A percentile compares a stretch with the other conserved stretches of the same genome.
Conservation (phyloP, 192 early-diverging fungal species). For the Rhizoclosmatium sp. region DNA sequence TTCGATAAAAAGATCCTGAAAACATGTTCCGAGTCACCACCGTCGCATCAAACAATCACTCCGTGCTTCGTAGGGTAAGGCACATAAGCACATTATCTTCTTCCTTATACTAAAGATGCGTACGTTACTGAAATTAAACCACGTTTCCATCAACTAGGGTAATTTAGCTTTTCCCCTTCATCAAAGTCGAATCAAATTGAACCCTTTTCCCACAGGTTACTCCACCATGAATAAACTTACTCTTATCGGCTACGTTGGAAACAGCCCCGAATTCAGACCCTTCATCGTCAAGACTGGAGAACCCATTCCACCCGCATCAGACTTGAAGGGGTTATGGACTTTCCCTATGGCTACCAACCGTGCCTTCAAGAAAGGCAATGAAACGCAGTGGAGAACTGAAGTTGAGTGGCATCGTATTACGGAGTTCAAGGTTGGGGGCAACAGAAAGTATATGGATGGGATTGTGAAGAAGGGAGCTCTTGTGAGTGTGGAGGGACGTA, state of each 20-base stretch:
- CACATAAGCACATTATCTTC: too few relatives aligned
- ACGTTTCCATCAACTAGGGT: too few relatives aligned
- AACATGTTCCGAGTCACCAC: too few relatives aligned
- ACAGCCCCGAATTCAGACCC: conserved; percentile 20
- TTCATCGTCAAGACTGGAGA: neutral
- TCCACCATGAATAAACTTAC: conserved; percentile 29
- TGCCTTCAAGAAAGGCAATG: conserved; percentile 2
- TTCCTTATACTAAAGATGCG: too few relatives aligned
- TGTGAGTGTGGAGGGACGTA: conserved; percentile 2
- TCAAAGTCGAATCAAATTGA: too few relatives aligned
- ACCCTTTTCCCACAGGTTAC: too few relatives aligned
- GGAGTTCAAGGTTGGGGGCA: neutral
- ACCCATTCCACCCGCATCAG: neutral
- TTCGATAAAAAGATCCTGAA: too few relatives aligned
- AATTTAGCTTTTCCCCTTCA: too few relatives aligned
- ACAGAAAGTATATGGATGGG: neutral
- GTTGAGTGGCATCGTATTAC: conserved; percentile 20
- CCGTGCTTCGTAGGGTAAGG: too few relatives aligned
- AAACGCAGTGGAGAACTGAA: conserved; percentile 20
- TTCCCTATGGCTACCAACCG: conserved; percentile 22
- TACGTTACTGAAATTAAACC: too few relatives aligned
- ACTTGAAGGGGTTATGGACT: conserved; percentile 1
- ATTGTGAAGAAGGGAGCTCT: neutral
- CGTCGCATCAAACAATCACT: too few relatives aligned
- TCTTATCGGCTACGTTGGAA: conserved; percentile 26